Evolutionary conservation across 768 basidiomycete genomes (phyloP), one percentile per base, ranked within the genome.

Genomic region (Podaxis sp.): DNA sequence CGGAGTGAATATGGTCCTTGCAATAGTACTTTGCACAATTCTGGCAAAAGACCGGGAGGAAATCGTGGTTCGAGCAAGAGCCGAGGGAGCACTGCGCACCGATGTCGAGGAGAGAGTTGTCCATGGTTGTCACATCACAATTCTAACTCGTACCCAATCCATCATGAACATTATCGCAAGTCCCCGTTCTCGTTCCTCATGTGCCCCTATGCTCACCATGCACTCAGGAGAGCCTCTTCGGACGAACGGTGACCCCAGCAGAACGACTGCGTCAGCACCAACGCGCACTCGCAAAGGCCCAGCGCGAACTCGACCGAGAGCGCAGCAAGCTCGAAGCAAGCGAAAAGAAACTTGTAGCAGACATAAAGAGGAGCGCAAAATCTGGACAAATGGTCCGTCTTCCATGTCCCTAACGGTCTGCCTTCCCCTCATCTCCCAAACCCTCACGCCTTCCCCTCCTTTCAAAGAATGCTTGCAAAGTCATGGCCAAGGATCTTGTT

Each of bases 401-500:
- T 44, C 62, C 24, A 33, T 36, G 46, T 46, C 37, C 24, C 50
- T 48, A 53, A 33, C 52, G 56, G 46, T 5, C 24, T 26, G 13
- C 6, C 56, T 24, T 28, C 41, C 24, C 28, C 48, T 49, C 40
- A 48, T 51, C 30, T 53, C 41, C 20, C 38, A 58, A 66, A 66
- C 56, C 33, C 46, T 60, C 70, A 67, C 64, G 60, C 13, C 40
- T 58, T 28, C 62, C 64, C 64, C 64, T 60, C 17, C 20, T 63
- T 58, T 33, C 59, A 61, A 75, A 99, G 96, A 95, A 94, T 73
- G 95, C 96, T 22, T 98, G 96, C 81, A 99, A 99, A 83, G 91
- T 99, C 66, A 97, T 98, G 91, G 97, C 97, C 26, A 99, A 97
- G 75, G 97, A 99, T 73, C 89, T 99, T 61, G 95, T 99, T 66